Evolutionary conservation across 495 filamentous ascomycete species (phyloP).

Genomic region (Trichoderma asperelloides): DNA sequence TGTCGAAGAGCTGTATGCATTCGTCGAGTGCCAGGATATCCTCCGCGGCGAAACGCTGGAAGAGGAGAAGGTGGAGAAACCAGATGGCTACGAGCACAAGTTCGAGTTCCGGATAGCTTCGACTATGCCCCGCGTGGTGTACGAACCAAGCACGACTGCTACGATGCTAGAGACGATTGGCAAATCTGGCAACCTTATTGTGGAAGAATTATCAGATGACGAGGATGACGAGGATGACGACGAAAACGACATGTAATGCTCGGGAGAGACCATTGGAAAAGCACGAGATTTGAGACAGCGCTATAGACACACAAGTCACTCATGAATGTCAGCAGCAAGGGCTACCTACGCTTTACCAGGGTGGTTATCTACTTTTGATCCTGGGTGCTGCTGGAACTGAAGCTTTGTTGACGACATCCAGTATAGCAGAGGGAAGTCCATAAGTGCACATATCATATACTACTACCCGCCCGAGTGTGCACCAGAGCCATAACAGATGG

Average conservation of each 20-base stretch:
- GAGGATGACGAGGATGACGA: constrained; percentile 20
- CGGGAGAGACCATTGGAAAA: not conserved
- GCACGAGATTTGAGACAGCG: not conserved
- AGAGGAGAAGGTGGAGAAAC: constrained; percentile 35
- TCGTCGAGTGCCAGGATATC: constrained; percentile 83
- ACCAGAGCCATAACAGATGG: too few species aligned
- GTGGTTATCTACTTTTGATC: too few species aligned
- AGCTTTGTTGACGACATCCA: too few species aligned
- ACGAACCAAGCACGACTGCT: constrained; percentile 53
- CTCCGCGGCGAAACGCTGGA: constrained; percentile 29
- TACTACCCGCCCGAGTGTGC: too few species aligned
- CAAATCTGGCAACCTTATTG: constrained; percentile 78
- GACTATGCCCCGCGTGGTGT: constrained; percentile 72
- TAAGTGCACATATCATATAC: too few species aligned
- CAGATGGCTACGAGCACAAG: constrained; percentile 62
- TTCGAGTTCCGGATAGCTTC: constrained; percentile 76
- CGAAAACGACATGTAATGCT: not conserved
- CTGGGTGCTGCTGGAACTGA: too few species aligned
- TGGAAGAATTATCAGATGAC: constrained; percentile 45
- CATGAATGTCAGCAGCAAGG: too few species aligned
- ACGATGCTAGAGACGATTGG: constrained; percentile 66
- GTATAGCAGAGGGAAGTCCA: too few species aligned
- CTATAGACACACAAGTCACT: too few species aligned
- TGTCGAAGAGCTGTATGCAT: constrained; percentile 89
- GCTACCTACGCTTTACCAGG: too few species aligned